Evolutionary conservation across 2,329 filamentous ascomycete genomes (phyloP), one percentile per base, ranked within the genome.

Genomic region (Magnaporthiopsis poae): DNA sequence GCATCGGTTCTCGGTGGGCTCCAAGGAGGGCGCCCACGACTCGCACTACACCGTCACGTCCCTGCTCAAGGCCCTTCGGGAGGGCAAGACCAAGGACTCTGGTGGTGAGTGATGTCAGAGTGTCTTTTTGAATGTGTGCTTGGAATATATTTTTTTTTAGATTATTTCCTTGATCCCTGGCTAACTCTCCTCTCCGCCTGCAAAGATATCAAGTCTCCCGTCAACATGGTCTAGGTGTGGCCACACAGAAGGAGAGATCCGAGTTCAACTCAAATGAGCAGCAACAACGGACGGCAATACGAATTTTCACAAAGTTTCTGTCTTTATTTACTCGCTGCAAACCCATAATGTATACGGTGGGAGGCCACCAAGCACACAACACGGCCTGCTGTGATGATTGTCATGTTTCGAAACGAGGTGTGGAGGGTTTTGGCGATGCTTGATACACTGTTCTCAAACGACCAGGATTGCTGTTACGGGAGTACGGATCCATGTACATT

Each of bases 51-150:
- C 60, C 27, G 31, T 61, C 60, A 33, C 60, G 27, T 27, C 60
- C 25, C 25, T 61, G 60, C 27, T 61, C 27, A 61, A 61, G 60
- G 25, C 60, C 25, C 60, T 61, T 21, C 60, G 60, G 27, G 60
- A 61, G 60, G 60, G 60, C 31, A 61, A 61, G 60, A 61, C 27
- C 31, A 61, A 61, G 60, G 60, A 33, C 60, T 13, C 46, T 25
- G 46, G 46, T 56, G 46, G 46, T 56, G 46, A 56, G 46, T 56
- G 46, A 56, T 56, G n/a, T 8, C 46, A n/a, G 46, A 25, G 46
- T 56, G 46, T n/a, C 46, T 21, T 56, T 1, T 3, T 7, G 46
- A 27, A 27, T n/a, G 46, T 15, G 36, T 39, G 2, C 36, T 39
- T 12, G 4, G 5, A 31, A 31, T 31, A 15, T 9, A 7, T 36